These are phyloP conservation scores for Cetraspora pellucida DNA, from an alignment of 192 early-diverging fungal species.

Conservation along the genomic window DNA sequence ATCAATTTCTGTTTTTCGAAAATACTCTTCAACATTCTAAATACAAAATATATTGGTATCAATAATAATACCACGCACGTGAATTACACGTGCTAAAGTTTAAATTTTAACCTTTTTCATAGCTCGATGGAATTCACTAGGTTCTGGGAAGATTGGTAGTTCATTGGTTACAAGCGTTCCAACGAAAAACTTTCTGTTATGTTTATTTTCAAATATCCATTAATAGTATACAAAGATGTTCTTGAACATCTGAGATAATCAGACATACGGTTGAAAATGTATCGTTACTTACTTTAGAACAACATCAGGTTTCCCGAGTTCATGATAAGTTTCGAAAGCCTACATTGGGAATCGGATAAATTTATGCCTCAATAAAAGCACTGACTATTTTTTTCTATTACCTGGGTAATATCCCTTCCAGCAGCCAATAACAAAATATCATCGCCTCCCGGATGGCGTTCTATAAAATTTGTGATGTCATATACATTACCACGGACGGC, in stretches of 20 bases:
- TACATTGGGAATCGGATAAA: constrained; percentile 5
- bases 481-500: constrained; percentile 54
- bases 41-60: neutral
- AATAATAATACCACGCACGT: constrained; percentile 1
- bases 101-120: constrained; percentile 41
- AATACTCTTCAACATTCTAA: constrained; percentile 53
- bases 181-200: constrained; percentile 49
- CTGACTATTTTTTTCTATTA: constrained; percentile 34
- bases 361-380: neutral
- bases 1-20: constrained; percentile 46
- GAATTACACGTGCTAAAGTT: neutral
- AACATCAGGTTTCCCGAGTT: constrained; percentile 44
- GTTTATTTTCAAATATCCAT: too few species aligned
- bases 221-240: too few species aligned
- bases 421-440: constrained; percentile 51
- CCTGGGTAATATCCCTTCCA: constrained; percentile 57
- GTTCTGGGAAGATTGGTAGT: constrained; percentile 53
- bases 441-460: constrained; percentile 50
- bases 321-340: constrained; percentile 54
- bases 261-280: neutral
- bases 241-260: too few species aligned
- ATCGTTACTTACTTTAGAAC: constrained; percentile 43
- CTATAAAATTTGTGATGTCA: constrained; percentile 55
- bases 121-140: constrained; percentile 48
- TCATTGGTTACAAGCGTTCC: constrained; percentile 48